phyloP scores from a whole-genome alignment of 2,329 filamentous ascomycete species.

The Fusarium succisae region DNA sequence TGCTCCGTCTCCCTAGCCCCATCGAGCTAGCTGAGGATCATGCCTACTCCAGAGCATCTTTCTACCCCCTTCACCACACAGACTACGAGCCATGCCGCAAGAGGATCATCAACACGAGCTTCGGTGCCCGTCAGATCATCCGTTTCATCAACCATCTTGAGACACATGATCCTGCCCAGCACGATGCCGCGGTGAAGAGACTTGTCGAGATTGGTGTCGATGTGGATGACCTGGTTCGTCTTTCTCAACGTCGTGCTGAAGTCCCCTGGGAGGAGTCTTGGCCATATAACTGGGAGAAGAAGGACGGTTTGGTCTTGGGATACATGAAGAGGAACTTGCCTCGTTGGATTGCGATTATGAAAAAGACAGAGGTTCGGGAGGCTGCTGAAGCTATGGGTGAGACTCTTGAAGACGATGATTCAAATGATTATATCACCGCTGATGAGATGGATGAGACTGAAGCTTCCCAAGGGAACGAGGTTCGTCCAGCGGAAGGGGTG shows the following conservation, averaged over 20 bases:
- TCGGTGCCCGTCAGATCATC: not conserved
- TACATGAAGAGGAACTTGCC: not conserved
- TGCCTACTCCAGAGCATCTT: not conserved
- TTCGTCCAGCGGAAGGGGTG: not conserved
- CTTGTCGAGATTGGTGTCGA: not conserved
- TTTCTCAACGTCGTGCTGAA: not conserved
- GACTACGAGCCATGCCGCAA: not conserved
- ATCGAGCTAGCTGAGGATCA: not conserved
- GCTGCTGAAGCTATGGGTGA: not conserved
- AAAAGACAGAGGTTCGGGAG: not conserved
- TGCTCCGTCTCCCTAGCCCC: not conserved
- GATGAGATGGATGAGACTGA: not conserved
- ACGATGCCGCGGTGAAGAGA: not conserved
- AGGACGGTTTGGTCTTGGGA: not conserved
- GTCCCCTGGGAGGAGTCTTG: not conserved
- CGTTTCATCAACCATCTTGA: not conserved
- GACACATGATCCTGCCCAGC: not conserved
- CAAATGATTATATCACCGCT: too few species aligned
- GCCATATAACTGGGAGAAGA: not conserved
- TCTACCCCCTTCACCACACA: not conserved
- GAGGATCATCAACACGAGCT: not conserved
- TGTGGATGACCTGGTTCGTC: not conserved
- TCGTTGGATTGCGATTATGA: not conserved
- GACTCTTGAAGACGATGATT: not conserved
- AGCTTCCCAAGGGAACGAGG: fast-evolving